These are phyloP conservation scores for Cladosporium sp. DNA, from an alignment of 2,329 filamentous ascomycete genomes.

Conservation along the genomic window DNA sequence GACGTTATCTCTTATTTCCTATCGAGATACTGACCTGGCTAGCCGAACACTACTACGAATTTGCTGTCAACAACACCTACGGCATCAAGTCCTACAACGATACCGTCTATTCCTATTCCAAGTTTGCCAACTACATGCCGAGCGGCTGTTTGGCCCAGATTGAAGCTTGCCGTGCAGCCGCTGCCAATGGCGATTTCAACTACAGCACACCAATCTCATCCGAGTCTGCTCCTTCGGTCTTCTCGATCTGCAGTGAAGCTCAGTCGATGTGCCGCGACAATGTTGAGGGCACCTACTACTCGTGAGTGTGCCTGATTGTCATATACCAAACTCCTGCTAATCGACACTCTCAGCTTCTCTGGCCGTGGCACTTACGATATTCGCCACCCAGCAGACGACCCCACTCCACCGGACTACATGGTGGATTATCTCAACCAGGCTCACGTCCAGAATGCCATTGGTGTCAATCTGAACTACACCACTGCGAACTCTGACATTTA, in stretches of 20 bases:
- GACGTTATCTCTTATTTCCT: neutral
- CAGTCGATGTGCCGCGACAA: constrained; percentile 52
- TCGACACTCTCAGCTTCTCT: constrained; percentile 32
- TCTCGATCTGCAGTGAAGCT: constrained; percentile 51
- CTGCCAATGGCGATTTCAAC: constrained; percentile 29
- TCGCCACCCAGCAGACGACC: constrained; percentile 50
- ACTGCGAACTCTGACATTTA: constrained; percentile 45
- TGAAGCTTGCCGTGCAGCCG: constrained; percentile 47
- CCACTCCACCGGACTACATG: constrained; percentile 61
- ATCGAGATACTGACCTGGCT: neutral
- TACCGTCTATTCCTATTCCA: constrained; percentile 56
- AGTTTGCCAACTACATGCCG: constrained; percentile 48
- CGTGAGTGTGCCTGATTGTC: constrained; percentile 46
- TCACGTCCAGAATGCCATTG: constrained; percentile 54
- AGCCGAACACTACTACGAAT: constrained; percentile 29
- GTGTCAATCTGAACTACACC: constrained; percentile 56
- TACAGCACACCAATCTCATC: constrained; percentile 11
- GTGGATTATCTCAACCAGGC: constrained; percentile 58
- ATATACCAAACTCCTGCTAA: neutral
- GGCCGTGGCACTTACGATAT: constrained; percentile 60
- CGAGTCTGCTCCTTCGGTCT: constrained; percentile 1
- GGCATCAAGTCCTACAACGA: constrained; percentile 54
- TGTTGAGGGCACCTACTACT: constrained; percentile 55
- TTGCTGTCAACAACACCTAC: constrained; percentile 54
- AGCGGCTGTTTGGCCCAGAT: constrained; percentile 49